Percentiles rank a stretch among this genome's conserved stretches.
Evolutionary conservation across 2,329 filamentous ascomycete genomes (phyloP).

Genomic region (Trichoderma brevicompactum): DNA sequence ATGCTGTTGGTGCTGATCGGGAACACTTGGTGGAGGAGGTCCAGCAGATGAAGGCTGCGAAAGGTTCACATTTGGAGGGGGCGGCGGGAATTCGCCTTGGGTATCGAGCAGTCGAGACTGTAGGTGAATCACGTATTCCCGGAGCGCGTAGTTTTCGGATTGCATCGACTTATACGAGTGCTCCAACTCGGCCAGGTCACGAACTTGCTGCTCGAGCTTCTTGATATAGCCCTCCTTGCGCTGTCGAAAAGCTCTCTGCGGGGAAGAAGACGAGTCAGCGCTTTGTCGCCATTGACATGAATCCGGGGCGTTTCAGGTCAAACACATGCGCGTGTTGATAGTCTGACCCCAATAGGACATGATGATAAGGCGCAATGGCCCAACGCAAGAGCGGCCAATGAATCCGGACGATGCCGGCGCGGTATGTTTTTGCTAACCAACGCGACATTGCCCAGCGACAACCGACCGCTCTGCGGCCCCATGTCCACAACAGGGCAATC

Average conservation of each 20-base stretch:
- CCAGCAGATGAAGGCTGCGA: constrained; percentile 38
- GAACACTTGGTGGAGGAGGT: constrained; percentile 35
- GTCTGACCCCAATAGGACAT: neutral
- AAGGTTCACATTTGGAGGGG: constrained; percentile 79
- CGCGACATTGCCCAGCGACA: neutral
- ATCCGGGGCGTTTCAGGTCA: neutral
- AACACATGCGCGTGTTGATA: neutral
- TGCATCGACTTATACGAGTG: constrained; percentile 80
- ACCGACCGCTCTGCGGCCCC: neutral
- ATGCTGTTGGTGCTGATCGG: constrained; percentile 33
- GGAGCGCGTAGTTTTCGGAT: constrained; percentile 84
- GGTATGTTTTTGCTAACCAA: constrained; percentile 1
- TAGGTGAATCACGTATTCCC: constrained; percentile 90
- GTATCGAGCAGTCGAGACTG: constrained; percentile 85
- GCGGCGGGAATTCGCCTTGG: constrained; percentile 80
- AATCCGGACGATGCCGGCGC: constrained; percentile 24
- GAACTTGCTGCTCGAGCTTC: constrained; percentile 92
- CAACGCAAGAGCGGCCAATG: neutral
- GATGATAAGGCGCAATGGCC: constrained; percentile 17
- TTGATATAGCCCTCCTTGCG: constrained; percentile 98
- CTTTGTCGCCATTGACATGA: neutral
- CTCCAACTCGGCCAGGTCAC: constrained; percentile 76
- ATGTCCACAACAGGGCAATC: neutral
- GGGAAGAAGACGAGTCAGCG: neutral
- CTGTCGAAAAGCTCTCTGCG: constrained; percentile 91